Conservation (phyloP, 257 asterid species). For the Nicotiana tabacum region DNA sequence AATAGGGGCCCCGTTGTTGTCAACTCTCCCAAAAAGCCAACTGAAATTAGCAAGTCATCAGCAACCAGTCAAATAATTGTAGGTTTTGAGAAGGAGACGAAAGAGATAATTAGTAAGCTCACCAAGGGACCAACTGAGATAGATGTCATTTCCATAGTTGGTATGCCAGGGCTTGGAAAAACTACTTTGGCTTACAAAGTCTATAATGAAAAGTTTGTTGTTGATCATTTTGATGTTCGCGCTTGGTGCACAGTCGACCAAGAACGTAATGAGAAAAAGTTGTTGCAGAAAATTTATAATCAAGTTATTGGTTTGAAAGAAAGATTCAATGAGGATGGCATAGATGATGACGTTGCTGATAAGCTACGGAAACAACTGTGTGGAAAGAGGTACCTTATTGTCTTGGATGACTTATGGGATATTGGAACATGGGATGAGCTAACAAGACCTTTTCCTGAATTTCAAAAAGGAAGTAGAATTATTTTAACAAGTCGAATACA, state of each 20-base stretch:
- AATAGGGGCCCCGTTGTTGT: not conserved
- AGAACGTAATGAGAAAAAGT: not conserved
- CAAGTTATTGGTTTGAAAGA: not conserved
- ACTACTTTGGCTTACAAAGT: not conserved
- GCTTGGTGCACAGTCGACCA: conserved; percentile 1
- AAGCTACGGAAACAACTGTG: not conserved
- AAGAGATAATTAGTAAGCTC: not conserved
- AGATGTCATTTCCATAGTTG: conserved; percentile 1
- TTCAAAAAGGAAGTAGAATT: conserved; percentile 8
- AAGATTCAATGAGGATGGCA: not conserved
- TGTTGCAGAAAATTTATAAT: not conserved
- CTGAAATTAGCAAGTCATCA: too few relatives aligned
- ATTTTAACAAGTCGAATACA: not conserved
- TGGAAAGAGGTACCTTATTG: conserved; percentile 16
- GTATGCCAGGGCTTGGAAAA: not conserved
- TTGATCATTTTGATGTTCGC: not conserved
- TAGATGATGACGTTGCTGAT: not conserved
- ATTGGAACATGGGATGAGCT: conserved; percentile 13
- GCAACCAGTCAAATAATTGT: too few relatives aligned
- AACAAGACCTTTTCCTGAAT: conserved; percentile 1
- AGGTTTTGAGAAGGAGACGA: not conserved
- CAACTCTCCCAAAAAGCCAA: not conserved
- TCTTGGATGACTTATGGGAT: conserved; percentile 26
- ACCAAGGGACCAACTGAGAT: not conserved
- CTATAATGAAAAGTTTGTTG: not conserved